A percentile compares a stretch with the other conserved stretches of the same genome.
These are phyloP conservation scores for Trichosanthes truncata DNA, from an alignment of 306 rosid species.

Conservation along the genomic window DNA sequence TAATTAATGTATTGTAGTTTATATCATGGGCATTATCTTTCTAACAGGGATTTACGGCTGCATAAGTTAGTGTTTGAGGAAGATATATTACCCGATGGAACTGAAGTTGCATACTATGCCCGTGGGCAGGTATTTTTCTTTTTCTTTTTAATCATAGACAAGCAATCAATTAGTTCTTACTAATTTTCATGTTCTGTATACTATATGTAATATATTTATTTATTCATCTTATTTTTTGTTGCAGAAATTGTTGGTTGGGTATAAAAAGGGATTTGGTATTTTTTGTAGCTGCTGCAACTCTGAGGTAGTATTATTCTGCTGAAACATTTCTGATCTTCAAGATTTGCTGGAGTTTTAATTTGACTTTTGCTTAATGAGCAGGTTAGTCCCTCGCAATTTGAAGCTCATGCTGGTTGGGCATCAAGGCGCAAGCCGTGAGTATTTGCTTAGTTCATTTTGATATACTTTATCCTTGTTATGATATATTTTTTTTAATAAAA, in stretches of 20 bases:
- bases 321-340: constrained; percentile 3
- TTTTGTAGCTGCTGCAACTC: constrained; percentile 65
- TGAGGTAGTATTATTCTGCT: constrained; percentile 39
- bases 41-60: constrained; percentile 68
- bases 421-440: constrained; percentile 98
- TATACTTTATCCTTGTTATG: background rate
- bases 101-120: constrained; percentile 68
- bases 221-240: constrained; percentile 20
- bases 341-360: background rate
- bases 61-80: constrained; percentile 86
- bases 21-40: background rate
- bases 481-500: background rate
- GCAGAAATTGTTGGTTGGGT: constrained; percentile 71
- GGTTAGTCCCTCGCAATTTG: constrained; percentile 91
- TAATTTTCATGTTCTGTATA: background rate
- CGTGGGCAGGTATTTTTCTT: constrained; percentile 49
- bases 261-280: constrained; percentile 63
- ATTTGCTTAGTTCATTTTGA: constrained; percentile 3
- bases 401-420: constrained; percentile 96
- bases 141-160: background rate
- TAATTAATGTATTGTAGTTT: background rate
- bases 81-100: constrained; percentile 69
- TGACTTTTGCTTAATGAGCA: constrained; percentile 18
- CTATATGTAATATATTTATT: background rate
- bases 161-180: background rate